Base-by-base conservation (phyloP, 2,329 filamentous ascomycete genomes). In the Scolecobasidium constrictum region DNA sequence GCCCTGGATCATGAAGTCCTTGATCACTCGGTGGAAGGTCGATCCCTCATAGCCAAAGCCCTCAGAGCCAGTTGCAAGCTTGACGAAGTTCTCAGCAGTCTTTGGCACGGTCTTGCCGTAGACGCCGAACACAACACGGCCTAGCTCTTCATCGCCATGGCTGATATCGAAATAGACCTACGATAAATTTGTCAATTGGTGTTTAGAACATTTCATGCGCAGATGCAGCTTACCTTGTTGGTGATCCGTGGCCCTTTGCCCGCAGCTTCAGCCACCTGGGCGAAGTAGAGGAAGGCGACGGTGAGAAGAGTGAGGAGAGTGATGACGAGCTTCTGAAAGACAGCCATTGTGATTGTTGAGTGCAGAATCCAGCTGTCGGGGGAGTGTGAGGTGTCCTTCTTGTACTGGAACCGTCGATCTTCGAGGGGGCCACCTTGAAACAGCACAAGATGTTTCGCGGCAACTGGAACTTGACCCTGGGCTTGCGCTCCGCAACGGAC, bases 181-280 rank as follows among this genome's bases (percentile, higher is more conserved):
- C 49, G 17, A n/a, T n/a, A 15, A 20, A 19, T 23, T 21, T 35
- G 33, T 22, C n/a, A n/a, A n/a, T n/a, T n/a, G n/a, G n/a, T n/a
- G n/a, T n/a, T n/a, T n/a, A n/a, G n/a, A 37, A 20, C 40, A 36
- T 28, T 39, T 18, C n/a, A 4, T 6, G 9, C n/a, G n/a, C 5
- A 35, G 22, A 35, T 18, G 31, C 22, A 19, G 26, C 53, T 46
- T 60, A 75, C 86, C 78, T 94, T 94, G 73, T 85, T 73, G 56
- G 88, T 95, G 71, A 95, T 90, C 78, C 92, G 93, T 49, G 86
- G 90, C 37, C 92, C 90, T 71, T 90, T 86, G 52, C 71, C 71
- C 12, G 37, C 37, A 43, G 84, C 83, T 53, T 83, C 78, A 47
- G 76, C 78, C 23, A 77, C 75, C 65, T 86, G 81, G 52, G 82